Base-by-base conservation (phyloP, 2,329 filamentous ascomycete species). In the Fusarium sp. region DNA sequence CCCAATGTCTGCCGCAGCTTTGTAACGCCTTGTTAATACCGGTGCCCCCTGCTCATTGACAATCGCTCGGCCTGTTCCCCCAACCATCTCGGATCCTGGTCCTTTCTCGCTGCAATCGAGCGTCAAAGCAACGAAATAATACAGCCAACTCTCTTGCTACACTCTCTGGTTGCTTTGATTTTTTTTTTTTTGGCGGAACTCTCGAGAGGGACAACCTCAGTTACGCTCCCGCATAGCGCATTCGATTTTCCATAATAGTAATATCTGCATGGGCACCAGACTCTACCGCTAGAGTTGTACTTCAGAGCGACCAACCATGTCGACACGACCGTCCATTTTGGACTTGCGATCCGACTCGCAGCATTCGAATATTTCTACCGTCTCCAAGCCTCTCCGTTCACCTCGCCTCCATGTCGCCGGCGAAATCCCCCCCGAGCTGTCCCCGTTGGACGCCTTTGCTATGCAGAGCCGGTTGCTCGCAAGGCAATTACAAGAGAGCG, bases 371-470 rank as follows among this genome's bases (percentile, higher is more conserved):
- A 73, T 80, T 25, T 85, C 85, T 59, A 77, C 84, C 13, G 79
- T 86, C 63, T 86, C 88, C 20, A 88, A 87, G 64, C 88, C 90
- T n/a, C 83, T 92, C 36, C 87, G 88, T 73, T 95, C 93, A n/a
- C 93, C 93, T 47, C 91, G 93, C 71, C 85, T 95, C 68, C 93
- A 95, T 82, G 88, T 94, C 66, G 93, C 93, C 66, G 94, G 94
- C 71, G 94, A 96, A 77, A 89, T 93, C 1, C 96, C 97, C 22
- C 97, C 97, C 6, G 94, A 97, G 62, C 88, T 98, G 66, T 98
- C 97, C 9, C 97, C 97, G 13, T 89, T 99, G 74, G 97, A 99
- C 87, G 96, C 96, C 57, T 97, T 99, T 81, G 96, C 96, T 25
- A 89, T 96, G 71, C 96, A 98, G 81, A 97, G 95, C 78, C 92